Conservation (phyloP, 2,329 filamentous ascomycete genomes). For the Elsinoe batatas region DNA sequence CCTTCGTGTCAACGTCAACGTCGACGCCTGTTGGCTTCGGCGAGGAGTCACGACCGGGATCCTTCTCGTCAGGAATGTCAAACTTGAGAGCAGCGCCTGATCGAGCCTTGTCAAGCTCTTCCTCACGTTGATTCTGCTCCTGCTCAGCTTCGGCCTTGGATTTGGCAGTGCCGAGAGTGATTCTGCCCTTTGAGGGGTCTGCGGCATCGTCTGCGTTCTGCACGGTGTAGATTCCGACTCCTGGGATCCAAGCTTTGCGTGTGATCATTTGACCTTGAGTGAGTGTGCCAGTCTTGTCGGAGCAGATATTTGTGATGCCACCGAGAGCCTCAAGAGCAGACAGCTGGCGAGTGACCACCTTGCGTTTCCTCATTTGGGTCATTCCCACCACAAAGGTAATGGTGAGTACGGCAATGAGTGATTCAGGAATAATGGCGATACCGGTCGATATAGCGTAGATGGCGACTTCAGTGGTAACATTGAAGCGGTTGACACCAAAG, state of each 20-base stretch:
- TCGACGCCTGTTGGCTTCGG: conserved; percentile 9
- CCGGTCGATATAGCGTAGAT: conserved; percentile 41
- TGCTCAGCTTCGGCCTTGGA: conserved; percentile 6
- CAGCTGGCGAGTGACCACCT: conserved; percentile 56
- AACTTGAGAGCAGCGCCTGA: conserved; percentile 5
- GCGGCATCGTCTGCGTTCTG: conserved; percentile 46
- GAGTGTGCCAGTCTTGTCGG: conserved; percentile 57
- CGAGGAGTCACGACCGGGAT: background rate
- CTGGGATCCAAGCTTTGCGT: conserved; percentile 50
- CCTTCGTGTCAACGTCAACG: conserved; percentile 2
- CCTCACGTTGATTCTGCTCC: conserved; percentile 1
- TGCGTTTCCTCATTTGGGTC: conserved; percentile 52
- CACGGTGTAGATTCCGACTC: conserved; percentile 48
- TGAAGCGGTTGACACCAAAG: conserved; percentile 49
- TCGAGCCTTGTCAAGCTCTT: conserved; percentile 6
- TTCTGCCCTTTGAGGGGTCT: conserved; percentile 52
- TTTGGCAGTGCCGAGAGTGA: conserved; percentile 27
- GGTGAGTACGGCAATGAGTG: conserved; percentile 55
- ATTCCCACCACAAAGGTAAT: conserved; percentile 57
- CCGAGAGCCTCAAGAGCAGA: conserved; percentile 55
- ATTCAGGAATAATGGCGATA: conserved; percentile 39
- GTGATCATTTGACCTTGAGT: conserved; percentile 50
- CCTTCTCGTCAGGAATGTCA: conserved; percentile 5
- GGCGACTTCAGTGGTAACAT: conserved; percentile 30
- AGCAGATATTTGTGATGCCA: conserved; percentile 57